These are phyloP conservation scores for Phytomonas sp. DNA, from an alignment of 208 protist species.

Conservation along the genomic window DNA sequence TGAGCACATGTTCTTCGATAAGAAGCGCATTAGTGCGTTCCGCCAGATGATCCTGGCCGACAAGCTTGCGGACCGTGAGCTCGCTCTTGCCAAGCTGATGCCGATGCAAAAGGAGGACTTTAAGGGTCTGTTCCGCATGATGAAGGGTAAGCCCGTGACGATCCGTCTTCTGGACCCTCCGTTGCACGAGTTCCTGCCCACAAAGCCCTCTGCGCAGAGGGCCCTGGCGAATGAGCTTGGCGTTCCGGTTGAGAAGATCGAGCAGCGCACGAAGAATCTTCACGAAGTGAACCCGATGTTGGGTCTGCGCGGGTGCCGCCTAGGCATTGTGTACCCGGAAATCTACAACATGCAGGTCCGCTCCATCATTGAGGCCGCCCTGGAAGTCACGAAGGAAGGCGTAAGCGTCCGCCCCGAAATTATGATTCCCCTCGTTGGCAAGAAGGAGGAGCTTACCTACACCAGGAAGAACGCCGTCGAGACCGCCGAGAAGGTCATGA, in stretches of 20 bases:
- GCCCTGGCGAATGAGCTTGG: constrained; percentile 69
- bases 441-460: constrained; percentile 78
- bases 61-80: constrained; percentile 46
- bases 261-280: constrained; percentile 66
- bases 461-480: constrained; percentile 58
- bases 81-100: constrained; percentile 81
- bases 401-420: constrained; percentile 72
- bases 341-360: constrained; percentile 93
- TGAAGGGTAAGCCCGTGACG: constrained; percentile 84
- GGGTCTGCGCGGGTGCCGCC: constrained; percentile 89
- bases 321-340: constrained; percentile 91
- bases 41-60: constrained; percentile 93
- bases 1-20: constrained; percentile 96
- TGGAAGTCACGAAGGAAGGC: constrained; percentile 49
- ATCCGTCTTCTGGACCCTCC: constrained; percentile 94
- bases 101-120: constrained; percentile 90
- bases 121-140: constrained; percentile 84
- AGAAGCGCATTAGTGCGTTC: constrained; percentile 72
- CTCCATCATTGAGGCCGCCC: constrained; percentile 90
- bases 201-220: constrained; percentile 46
- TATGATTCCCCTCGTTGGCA: constrained; percentile 91
- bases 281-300: constrained; percentile 95
- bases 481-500: constrained; percentile 57
- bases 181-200: constrained; percentile 94
- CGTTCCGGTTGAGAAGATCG: constrained; percentile 49